Base-by-base conservation (phyloP, 2,329 filamentous ascomycete species). In the Neurospora crassa region DNA sequence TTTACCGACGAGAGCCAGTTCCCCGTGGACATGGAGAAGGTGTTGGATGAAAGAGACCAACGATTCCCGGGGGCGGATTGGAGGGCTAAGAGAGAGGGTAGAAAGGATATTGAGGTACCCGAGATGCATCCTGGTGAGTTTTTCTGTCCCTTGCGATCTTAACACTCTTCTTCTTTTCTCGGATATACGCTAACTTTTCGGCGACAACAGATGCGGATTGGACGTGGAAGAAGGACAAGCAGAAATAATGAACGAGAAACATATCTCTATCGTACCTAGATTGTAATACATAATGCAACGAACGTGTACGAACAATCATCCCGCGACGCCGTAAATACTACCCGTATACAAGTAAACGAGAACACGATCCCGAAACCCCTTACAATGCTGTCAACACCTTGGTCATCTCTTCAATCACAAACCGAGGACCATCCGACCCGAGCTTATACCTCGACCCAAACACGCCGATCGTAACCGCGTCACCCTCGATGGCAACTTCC, bases 1-100 rank as follows among this genome's bases (percentile, higher is more conserved):
- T 85, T 83, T 72, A 86, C 84, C 3, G 80, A 77, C 1, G 80
- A 82, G n/a, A 82, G 81, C 0, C 85, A 88, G 76, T 78, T 87
- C 40, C 71, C 74, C 1, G 83, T 84, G 5, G 83, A 84, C 43
- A 83, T 86, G 73, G 81, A 82, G 16, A 80, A 78, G 72, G 73
- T 76, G 0, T 81, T 87, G 5, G 79, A 79, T 0, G 80, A 83
- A 14, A 79, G 86, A 59, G 86, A 88, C 74, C 73, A 71, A 40
- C 80, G 79, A 69, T 84, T 88, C 67, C 34, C 72, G 72, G 83
- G 83, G 0, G 78, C 78, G 0, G 82, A 86, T 71, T 86, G 81
- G 74, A 76, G 75, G 71, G 74, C 77, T 43, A 88, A 87, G 79
- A 80, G 74, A 73, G 80, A 84, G 74, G 74, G 80, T 2, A 80